Percentiles rank a stretch among this genome's conserved stretches.
Conservation (phyloP, 2,329 filamentous ascomycete genomes). For the Trichoderma koningiopsis region DNA sequence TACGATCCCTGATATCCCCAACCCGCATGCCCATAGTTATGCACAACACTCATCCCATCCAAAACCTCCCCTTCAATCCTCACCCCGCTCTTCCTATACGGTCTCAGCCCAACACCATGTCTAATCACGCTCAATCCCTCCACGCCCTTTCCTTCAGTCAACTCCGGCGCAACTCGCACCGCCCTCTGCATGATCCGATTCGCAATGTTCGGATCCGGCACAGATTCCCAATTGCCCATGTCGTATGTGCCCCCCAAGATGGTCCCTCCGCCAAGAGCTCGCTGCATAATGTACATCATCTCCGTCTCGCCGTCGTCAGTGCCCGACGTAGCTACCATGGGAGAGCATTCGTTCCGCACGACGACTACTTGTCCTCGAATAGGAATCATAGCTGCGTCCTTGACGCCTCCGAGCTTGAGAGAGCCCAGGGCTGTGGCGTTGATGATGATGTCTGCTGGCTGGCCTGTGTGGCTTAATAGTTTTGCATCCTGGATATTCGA, state of each 20-base stretch:
- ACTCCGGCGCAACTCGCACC: slow-evolving; percentile 63
- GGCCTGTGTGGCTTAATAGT: slow-evolving; percentile 53
- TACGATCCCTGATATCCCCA: slow-evolving; percentile 75
- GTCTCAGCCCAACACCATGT: slow-evolving; percentile 80
- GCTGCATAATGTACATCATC: slow-evolving; percentile 77
- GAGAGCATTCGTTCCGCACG: slow-evolving; percentile 74
- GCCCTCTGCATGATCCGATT: slow-evolving; percentile 81
- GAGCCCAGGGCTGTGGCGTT: slow-evolving; percentile 85
- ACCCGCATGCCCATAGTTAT: slow-evolving; percentile 78
- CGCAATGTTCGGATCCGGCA: slow-evolving; percentile 78
- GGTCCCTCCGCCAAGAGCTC: slow-evolving; percentile 78
- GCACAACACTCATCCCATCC: slow-evolving; percentile 66
- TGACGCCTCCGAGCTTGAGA: slow-evolving; percentile 76
- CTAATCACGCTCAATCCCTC: slow-evolving; percentile 74
- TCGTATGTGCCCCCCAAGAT: slow-evolving; percentile 86
- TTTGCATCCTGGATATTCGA: slow-evolving; percentile 73
- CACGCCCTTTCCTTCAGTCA: slow-evolving; percentile 68
- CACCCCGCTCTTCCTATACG: slow-evolving; percentile 71
- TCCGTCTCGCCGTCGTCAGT: slow-evolving; percentile 75
- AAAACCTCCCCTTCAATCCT: slow-evolving; percentile 64
- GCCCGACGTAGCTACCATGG: slow-evolving; percentile 71
- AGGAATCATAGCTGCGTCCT: slow-evolving; percentile 72
- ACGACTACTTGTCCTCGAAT: slow-evolving; percentile 82
- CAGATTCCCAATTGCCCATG: slow-evolving; percentile 75
- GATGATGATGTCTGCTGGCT: slow-evolving; percentile 68